Evolutionary conservation across 352 stramenopile species (phyloP), one percentile per base, ranked within the genome.

Genomic region (Phytophthora lateralis): DNA sequence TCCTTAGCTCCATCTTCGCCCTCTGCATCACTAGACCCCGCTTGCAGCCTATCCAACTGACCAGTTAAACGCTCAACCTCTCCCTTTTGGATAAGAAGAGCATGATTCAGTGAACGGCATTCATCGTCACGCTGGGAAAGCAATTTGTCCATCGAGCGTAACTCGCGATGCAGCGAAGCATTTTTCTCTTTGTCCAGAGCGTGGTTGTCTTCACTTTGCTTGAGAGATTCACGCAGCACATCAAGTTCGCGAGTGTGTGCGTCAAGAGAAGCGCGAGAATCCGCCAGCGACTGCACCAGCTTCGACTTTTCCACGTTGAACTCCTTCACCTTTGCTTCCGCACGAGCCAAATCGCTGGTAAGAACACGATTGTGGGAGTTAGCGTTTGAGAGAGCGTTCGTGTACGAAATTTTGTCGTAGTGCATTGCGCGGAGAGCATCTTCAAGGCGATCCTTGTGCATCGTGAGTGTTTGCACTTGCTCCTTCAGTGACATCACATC

Each of bases 391-490:
- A 95, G 48, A 1, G 83, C 80, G 42, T 93, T 91, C 29, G 86
- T 91, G 57, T 90, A 95, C 50, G 83, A 89, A 1, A 91, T 77
- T 41, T 93, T 95, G 56, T 95, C 86, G 66, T 95, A 92, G 20
- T 92, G 83, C 32, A 78, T 88, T 1, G 77, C 78, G 3, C 82
- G 82, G 32, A 92, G 73, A 4, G 86, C 77, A 39, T 93, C 80
- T 68, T 93, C 86, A 20, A 95, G 78, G 11, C 79, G 67, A 29
- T 84, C 70, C 53, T 86, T 87, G 54, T 90, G 80, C 4, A 63
- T 60, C 18, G 71, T 71, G 48, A 92, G 49, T 5, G 64, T 75
- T n/a, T 69, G 54, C 4, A 92, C 49, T 54, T 91, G 84, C 30
- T 89, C 73, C 32, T 80, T 78, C 6, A 93, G 47, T n/a, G 58